Evolutionary conservation across 2,329 filamentous ascomycete species (phyloP), one percentile per base, ranked within the genome.

Genomic region (Diaporthe longicolla): DNA sequence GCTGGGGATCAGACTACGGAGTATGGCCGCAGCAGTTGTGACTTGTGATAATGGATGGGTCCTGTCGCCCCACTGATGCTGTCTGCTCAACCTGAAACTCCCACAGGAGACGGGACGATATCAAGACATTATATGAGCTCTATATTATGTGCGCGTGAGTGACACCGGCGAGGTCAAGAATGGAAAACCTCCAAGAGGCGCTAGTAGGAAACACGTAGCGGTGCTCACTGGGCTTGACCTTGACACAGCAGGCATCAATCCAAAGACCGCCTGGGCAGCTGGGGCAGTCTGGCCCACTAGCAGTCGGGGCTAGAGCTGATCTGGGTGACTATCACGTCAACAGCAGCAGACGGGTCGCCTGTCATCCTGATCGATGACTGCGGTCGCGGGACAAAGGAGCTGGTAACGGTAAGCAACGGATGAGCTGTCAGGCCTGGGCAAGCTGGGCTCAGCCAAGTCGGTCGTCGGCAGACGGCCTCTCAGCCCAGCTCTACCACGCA

Each of bases 81-180:
- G 63, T 37, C 63, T 66, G 63, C 63, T 66, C 45, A 26, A 66
- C 63, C 63, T 68, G 63, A 68, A 68, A 54, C 63, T 54, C 26
- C 40, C n/a, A 17, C 48, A 37, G 48, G 63, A 68, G 32, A 68
- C 48, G 24, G 63, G 63, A 68, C 48, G 63, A 68, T 40, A 68
- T 37, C 63, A 66, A 66, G 63, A 37, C 45, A 37, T 43, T 43
- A 43, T 43, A 43, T 43, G 15, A 43, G 13, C 15, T 29, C 7
- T 37, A 15, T 37, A 29, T 52, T 68, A 54, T 54, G 48, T 19
- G 50, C 45, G 17, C n/a, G 63, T 54, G 29, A 54, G 32, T 40
- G 48, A 21, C 45, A 40, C 19, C 9, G 48, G 9, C 26, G 45
- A 68, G 48, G 48, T 54, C 63, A 68, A 48, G 32, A 68, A 21